Evolutionary conservation across 805 yeast genomes (phyloP).

Genomic region (Pichia rugopelliculosa): DNA sequence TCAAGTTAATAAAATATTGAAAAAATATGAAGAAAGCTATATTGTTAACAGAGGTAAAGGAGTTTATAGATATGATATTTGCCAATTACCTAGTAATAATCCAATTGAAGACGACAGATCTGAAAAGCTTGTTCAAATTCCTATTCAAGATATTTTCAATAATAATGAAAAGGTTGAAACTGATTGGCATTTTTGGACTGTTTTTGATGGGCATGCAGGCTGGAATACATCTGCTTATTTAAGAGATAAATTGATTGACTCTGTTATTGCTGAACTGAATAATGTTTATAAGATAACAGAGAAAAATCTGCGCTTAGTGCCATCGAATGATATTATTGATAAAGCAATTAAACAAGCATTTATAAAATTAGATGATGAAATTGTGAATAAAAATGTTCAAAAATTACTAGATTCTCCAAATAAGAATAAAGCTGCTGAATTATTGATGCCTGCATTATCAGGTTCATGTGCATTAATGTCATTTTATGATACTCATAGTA

Average conservation of each 20-base stretch:
- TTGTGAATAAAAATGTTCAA: slow-evolving; percentile 68
- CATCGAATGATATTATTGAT: slow-evolving; percentile 64
- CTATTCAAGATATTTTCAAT: slow-evolving; percentile 54
- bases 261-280: slow-evolving; percentile 71
- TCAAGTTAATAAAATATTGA: slow-evolving; percentile 61
- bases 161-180: slow-evolving; percentile 36
- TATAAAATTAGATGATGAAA: slow-evolving; percentile 74
- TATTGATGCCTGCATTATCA: slow-evolving; percentile 85
- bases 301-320: slow-evolving; percentile 47
- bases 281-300: slow-evolving; percentile 53
- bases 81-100: slow-evolving; percentile 84
- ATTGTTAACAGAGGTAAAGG: slow-evolving; percentile 80
- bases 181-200: slow-evolving; percentile 93
- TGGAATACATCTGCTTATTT: slow-evolving; percentile 87
- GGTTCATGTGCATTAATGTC: slow-evolving; percentile 92
- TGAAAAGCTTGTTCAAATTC: slow-evolving; percentile 71
- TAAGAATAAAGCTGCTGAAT: slow-evolving; percentile 59
- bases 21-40: slow-evolving; percentile 74
- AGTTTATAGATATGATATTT: slow-evolving; percentile 77
- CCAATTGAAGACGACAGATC: slow-evolving; percentile 94
- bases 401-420: slow-evolving; percentile 62
- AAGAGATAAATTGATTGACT: slow-evolving; percentile 67
- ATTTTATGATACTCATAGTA: slow-evolving; percentile 72
- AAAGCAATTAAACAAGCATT: slow-evolving; percentile 78
- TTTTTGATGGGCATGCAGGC: slow-evolving; percentile 96